A percentile compares a stretch with the other conserved stretches of the same genome.
These are phyloP conservation scores for Metschnikowia kunwiensis DNA, from an alignment of 805 yeast species.

Conservation along the genomic window DNA sequence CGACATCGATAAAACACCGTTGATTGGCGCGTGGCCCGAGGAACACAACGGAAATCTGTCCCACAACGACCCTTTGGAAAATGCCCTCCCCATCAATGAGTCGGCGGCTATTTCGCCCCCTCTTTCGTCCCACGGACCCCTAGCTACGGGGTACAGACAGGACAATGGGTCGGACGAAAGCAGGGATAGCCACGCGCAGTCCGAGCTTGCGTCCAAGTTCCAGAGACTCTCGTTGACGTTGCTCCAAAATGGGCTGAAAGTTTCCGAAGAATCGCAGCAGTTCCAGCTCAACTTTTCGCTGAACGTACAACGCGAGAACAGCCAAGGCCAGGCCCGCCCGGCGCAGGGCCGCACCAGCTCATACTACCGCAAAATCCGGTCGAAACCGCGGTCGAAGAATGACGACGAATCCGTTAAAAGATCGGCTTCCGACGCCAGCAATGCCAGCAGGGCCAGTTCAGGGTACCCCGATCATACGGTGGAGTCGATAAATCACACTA, in stretches of 20 bases:
- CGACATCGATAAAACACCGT: conserved; percentile 32
- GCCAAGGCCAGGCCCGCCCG: conserved; percentile 2
- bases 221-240: conserved; percentile 37
- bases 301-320: conserved; percentile 32
- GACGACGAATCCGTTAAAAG: not conserved
- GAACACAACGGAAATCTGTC: not conserved
- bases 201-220: conserved; percentile 34
- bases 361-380: conserved; percentile 33
- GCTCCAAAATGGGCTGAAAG: conserved; percentile 25
- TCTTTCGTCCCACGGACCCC: not conserved
- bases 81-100: not conserved
- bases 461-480: not conserved
- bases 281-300: conserved; percentile 40
- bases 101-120: not conserved
- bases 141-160: conserved; percentile 10
- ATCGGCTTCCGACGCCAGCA: conserved; percentile 3
- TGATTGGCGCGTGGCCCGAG: conserved; percentile 16
- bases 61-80: not conserved
- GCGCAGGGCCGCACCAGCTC: conserved; percentile 23
- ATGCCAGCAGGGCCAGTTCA: conserved; percentile 2
- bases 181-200: conserved; percentile 18
- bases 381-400: conserved; percentile 10
- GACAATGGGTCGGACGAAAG: conserved; percentile 3
- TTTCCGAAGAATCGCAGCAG: conserved; percentile 39
- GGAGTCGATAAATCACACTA: conserved; percentile 4